Base-by-base conservation (phyloP, 1,284 basidiomycete species). In the Apiotrichum akiyoshidainum region DNA sequence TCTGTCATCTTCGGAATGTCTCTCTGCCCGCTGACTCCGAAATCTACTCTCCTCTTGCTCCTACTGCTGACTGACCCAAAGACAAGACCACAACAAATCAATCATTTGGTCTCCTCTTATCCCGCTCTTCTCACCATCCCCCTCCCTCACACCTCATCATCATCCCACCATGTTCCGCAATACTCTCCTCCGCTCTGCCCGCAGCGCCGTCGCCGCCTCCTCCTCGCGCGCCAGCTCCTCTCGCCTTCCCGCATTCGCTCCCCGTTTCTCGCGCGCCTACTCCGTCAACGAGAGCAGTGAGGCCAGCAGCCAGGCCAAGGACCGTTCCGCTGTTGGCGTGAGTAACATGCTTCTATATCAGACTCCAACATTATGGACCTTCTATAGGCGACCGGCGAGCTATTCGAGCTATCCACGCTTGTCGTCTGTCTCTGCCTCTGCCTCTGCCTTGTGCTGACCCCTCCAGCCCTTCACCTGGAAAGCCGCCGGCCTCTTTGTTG, bases 391-490 rank as follows among this genome's bases (percentile, higher is more conserved):
- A 31, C 26, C 26, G 26, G 26, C 26, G 26, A 31, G 26, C 26
- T n/a, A n/a, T n/a, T 31, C 26, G 26, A 31, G 26, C 4, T 7
- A 31, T 7, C 26, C 7, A 31, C 26, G 3, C 26, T 31, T 31
- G 26, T 31, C 26, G 26, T 31, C 26, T 31, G 26, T 7, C 26
- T 31, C 26, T n/a, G n/a, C 26, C 26, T 7, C 26, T 31, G 4
- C 26, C 3, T 31, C 4, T 31, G 26, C 26, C 26, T 7, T 31
- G 26, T 31, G 14, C 37, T 37, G 17, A 52, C 40, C 3, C 34
- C 3, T 26, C 2, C 57, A 93, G 91, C 88, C 92, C 4, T 96
- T 97, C 76, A 93, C 91, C 6, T 89, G 90, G 46, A 83, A 82
- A 60, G 87, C 93, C 0, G 92, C 90, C 0, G 84, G 82, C 0